Evolutionary conservation across 345 rosid species (phyloP), one percentile per base, ranked within the genome.

Genomic region (Cardamine occulta): DNA sequence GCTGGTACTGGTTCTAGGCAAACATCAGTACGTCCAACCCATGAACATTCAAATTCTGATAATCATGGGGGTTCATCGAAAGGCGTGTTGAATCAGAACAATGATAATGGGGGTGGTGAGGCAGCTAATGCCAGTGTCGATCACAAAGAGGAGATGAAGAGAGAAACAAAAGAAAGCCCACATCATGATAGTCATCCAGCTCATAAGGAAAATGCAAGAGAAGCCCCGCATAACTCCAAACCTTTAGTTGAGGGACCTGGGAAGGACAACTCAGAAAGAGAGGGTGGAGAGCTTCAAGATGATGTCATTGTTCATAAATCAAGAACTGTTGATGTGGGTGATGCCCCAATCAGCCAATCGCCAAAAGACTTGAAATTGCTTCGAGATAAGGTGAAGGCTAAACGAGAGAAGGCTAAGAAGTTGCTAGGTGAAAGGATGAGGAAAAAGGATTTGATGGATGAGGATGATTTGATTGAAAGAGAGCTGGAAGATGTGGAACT

Each of bases 381-480:
- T 69, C 86, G 86, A 75, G 91, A 88, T 72, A 90, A 76, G 80
- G 82, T 93, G 71, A 93, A 88, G 85, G 96, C 93, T 18, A 86
- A 85, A 35, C 85, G 86, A 12, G 96, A 88, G 87, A 60, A 60
- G 42, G 85, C 88, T 77, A 85, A 86, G 84, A 88, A 90, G 85
- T 73, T 81, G 13, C 95, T 89, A 18, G 87, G 88, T 18, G 95
- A 93, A 79, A 80, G 66, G 51, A 80, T 72, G 3, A 80, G 82
- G 80, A 88, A 86, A 67, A 87, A 79, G 67, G 98, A 86, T 72
- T 75, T 79, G 56, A 82, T 89, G 88, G 96, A 93, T 62, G 98
- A 88, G 58, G 98, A 93, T 82, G 98, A 90, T 81, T 85, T 88
- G 56, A 90, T 93, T 49, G 98, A 90, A 83, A 88, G 86, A 73